A percentile compares a stretch with the other conserved stretches of the same genome.
Conservation (phyloP, 768 basidiomycete genomes). For the Coprinopsis cinerea region DNA sequence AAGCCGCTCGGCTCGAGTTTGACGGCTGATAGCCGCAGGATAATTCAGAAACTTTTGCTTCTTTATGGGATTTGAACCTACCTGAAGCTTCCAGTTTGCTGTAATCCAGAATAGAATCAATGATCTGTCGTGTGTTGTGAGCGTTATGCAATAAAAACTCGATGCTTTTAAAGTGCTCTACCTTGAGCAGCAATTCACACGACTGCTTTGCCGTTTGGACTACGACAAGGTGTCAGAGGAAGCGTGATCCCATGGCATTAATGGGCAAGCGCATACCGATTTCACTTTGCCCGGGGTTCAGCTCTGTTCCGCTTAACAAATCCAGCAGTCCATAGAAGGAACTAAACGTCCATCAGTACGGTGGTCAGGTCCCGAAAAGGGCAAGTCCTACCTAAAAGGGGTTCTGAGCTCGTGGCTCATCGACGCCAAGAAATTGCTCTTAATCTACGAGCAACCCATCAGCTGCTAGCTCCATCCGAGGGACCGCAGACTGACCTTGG, state of each 20-base stretch:
- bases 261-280: constrained; percentile 39
- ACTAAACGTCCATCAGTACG: constrained; percentile 24
- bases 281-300: constrained; percentile 64
- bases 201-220: constrained; percentile 77
- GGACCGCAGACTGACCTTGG: constrained; percentile 41
- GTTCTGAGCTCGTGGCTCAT: constrained; percentile 79
- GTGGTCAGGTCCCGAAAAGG: not conserved
- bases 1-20: constrained; percentile 67
- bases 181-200: constrained; percentile 69
- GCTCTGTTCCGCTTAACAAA: constrained; percentile 64
- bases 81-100: constrained; percentile 76
- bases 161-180: constrained; percentile 16
- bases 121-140: constrained; percentile 41
- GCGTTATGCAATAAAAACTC: not conserved
- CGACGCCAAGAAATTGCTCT: constrained; percentile 70
- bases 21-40: too few species aligned
- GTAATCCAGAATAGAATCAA: constrained; percentile 75
- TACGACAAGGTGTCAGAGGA: constrained; percentile 18
- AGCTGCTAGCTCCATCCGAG: not conserved
- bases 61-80: constrained; percentile 17
- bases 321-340: constrained; percentile 76
- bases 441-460: constrained; percentile 40
- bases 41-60: too few species aligned
- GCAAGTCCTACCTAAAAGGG: constrained; percentile 53
- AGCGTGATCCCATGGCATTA: not conserved